phyloP scores from a whole-genome alignment of 805 yeast genomes.

The Wickerhamiella sorbophila region DNA sequence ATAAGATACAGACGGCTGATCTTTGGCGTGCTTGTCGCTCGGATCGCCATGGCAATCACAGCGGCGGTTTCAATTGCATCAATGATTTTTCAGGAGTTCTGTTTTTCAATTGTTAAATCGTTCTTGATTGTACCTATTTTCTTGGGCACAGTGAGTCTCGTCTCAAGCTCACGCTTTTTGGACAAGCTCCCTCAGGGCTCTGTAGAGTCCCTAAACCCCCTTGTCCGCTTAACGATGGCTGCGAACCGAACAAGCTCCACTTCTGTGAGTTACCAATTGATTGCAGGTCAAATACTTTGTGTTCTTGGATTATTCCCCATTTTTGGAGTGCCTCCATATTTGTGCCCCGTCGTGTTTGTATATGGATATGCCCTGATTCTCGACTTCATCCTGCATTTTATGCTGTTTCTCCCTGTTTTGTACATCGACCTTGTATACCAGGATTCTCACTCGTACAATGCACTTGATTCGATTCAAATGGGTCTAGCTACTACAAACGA shows the following conservation, averaged over 20 bases:
- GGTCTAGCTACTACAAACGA: neutral
- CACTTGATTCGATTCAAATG: neutral
- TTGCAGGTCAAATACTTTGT: neutral
- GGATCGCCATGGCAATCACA: neutral
- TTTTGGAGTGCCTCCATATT: neutral
- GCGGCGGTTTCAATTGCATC: neutral
- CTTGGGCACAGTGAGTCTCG: neutral
- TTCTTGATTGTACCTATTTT: neutral
- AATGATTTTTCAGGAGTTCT: neutral
- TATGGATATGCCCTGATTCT: neutral
- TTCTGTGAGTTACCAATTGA: neutral
- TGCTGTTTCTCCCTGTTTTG: slow-evolving; percentile 2
- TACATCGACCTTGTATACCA: slow-evolving; percentile 5
- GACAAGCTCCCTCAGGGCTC: neutral
- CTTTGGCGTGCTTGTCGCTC: neutral
- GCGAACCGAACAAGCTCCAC: slow-evolving; percentile 1
- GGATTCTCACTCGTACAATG: neutral
- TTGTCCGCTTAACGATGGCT: slow-evolving; percentile 1
- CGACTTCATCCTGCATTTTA: slow-evolving; percentile 4
- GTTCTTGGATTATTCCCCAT: neutral
- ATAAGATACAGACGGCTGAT: neutral
- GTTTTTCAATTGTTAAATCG: neutral
- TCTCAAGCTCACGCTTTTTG: neutral
- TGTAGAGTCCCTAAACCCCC: neutral
- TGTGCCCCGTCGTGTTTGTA: slow-evolving; percentile 1